Conservation (phyloP, 73 alveolate genomes). For the Blepharisma japonicum region DNA sequence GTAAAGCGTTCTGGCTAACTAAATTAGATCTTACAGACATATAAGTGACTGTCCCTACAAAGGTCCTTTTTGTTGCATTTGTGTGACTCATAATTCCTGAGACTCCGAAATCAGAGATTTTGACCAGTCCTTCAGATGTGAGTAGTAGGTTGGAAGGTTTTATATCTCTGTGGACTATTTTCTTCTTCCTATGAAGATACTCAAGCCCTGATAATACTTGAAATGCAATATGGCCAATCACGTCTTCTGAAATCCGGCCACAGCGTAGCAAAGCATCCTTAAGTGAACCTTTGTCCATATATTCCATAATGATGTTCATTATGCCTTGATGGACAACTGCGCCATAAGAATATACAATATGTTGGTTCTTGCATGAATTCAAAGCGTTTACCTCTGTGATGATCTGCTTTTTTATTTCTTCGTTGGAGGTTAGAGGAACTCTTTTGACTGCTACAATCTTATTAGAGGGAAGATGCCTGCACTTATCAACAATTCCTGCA, state of each 20-base stretch:
- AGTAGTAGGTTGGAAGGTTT: constrained; percentile 89
- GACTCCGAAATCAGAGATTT: constrained; percentile 95
- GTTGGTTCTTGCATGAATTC: constrained; percentile 76
- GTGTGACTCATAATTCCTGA: constrained; percentile 66
- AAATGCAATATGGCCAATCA: constrained; percentile 84
- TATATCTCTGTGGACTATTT: constrained; percentile 90
- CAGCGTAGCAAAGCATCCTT: constrained; percentile 68
- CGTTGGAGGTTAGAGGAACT: constrained; percentile 45
- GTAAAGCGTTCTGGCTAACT: constrained; percentile 90
- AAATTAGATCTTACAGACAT: constrained; percentile 68
- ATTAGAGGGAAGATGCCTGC: constrained; percentile 53
- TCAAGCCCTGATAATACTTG: constrained; percentile 73
- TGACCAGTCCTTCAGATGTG: constrained; percentile 75
- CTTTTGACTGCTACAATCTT: constrained; percentile 55
- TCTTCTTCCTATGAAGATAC: constrained; percentile 75
- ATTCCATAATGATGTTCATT: constrained; percentile 89
- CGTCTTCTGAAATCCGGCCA: constrained; percentile 80
- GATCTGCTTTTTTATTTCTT: constrained; percentile 51
- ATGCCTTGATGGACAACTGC: constrained; percentile 78
- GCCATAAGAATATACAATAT: constrained; percentile 87
- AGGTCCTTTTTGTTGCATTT: constrained; percentile 46
- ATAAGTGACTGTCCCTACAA: constrained; percentile 92
- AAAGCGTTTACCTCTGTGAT: constrained; percentile 69
- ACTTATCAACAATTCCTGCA: constrained; percentile 54
- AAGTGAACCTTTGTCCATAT: constrained; percentile 93